Base-by-base conservation (phyloP, 805 yeast species). In the Metschnikowia gelsemii region DNA sequence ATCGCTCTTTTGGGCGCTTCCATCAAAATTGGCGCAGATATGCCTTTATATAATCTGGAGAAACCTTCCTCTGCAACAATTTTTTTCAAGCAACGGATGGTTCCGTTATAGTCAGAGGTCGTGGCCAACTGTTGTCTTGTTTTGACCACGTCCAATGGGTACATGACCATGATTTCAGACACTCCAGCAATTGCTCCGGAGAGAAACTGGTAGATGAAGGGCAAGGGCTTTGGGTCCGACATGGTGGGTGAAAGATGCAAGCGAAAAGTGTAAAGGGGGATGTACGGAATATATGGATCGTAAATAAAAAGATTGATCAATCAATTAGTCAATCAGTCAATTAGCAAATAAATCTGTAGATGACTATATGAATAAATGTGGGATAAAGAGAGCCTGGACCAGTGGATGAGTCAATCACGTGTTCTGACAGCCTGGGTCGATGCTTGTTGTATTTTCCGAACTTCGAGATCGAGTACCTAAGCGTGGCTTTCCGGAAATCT, bases 1-100 rank as follows among this genome's bases (percentile, higher is more conserved):
- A 96, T 90, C 30, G 99, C 99, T 72, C 99, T 82, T 75, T 93
- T 93, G 51, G 99, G 99, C 11, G 98, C 99, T 66, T 93, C 99
- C 99, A 93, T 93, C 57, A 93, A 73, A 54, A 93, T 87, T 24
- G 99, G 99, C 18, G 99, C 96, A 22, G 86, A 71, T 57, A 93
- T 93, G 52, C 99, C 99, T 61, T 90, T 82, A 69, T 93, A 93
- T 44, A 91, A 76, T 49, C 93, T 75, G 8, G 84, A 67, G 30
- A 80, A 75, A 38, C 99, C 99, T 65, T 93, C 99, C 53, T 79
- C 81, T 56, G 78, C 79, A 55, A 93, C 76, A 54, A 93, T 91
- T 66, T 90, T 89, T 49, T 75, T 66, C 54, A 93, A 65, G 62
- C 96, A 87, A 60, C 87, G 93, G 45, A 89, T 54, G 60, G 95